Evolutionary conservation across 257 asterid species (phyloP).

Genomic region (Datura wrightii): DNA sequence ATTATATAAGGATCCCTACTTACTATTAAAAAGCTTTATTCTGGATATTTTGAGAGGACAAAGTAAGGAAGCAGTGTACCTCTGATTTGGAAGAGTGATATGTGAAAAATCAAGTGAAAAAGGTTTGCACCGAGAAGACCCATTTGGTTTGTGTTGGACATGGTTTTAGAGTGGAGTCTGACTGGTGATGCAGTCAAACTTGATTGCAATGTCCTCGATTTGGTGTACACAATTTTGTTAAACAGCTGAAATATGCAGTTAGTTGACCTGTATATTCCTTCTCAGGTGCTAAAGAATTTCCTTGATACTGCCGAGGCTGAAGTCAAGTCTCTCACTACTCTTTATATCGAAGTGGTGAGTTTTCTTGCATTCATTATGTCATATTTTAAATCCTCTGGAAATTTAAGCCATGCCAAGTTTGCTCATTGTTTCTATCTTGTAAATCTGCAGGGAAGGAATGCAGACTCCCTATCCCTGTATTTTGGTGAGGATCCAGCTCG

Average conservation of each 20-base stretch:
- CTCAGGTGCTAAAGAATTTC: conserved; percentile 84
- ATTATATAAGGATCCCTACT: conserved; percentile 1
- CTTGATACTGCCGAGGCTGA: conserved; percentile 91
- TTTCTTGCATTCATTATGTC: background rate
- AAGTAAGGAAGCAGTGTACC: conserved; percentile 14
- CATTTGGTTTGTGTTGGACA: conserved; percentile 12
- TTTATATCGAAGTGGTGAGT: conserved; percentile 96
- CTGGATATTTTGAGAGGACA: conserved; percentile 4
- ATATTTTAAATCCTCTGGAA: conserved; percentile 1
- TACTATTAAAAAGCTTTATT: background rate
- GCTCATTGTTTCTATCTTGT: background rate
- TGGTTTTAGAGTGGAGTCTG: background rate
- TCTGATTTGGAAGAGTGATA: background rate
- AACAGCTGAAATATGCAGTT: conserved; percentile 31
- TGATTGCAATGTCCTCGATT: conserved; percentile 5
- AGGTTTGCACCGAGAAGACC: background rate
- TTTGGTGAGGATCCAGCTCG: conserved; percentile 99
- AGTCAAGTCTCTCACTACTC: conserved; percentile 87
- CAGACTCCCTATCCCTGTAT: conserved; percentile 88
- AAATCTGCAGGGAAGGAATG: conserved; percentile 86
- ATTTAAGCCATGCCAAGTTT: background rate
- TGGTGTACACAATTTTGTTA: background rate
- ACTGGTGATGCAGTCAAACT: background rate
- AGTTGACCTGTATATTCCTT: conserved; percentile 36
- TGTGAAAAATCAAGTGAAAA: background rate